Conservation (phyloP, 441 rosid genomes). For the Arabidopsis lyrata region DNA sequence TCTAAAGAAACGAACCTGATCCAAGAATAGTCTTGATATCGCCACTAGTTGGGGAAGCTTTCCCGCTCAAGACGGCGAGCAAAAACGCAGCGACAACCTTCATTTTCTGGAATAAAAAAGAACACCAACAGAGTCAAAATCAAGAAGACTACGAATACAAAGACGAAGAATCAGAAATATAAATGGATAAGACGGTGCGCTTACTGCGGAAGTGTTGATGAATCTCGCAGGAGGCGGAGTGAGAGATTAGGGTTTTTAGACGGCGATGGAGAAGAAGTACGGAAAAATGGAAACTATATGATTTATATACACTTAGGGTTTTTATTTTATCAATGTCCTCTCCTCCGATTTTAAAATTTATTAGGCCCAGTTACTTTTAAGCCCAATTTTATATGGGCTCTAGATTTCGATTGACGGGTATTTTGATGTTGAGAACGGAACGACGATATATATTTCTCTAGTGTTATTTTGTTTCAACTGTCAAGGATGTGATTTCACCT, state of each 20-base stretch:
- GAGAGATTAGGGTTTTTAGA: background rate
- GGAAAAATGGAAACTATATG: background rate
- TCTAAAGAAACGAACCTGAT: constrained; percentile 50
- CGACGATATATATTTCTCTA: too few species aligned
- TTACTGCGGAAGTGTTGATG: background rate
- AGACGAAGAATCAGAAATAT: background rate
- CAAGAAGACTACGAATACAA: background rate
- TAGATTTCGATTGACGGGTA: too few species aligned
- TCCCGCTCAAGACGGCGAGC: constrained; percentile 87
- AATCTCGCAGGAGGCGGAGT: background rate
- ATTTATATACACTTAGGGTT: background rate
- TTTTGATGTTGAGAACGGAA: too few species aligned
- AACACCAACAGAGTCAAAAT: background rate
- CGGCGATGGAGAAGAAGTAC: background rate
- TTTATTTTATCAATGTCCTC: too few species aligned
- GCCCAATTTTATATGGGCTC: too few species aligned
- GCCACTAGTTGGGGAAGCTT: constrained; percentile 62
- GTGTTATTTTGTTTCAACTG: too few species aligned
- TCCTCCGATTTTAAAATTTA: too few species aligned
- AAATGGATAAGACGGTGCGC: background rate
- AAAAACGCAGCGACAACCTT: constrained; percentile 75
- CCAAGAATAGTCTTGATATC: constrained; percentile 70
- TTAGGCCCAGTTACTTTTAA: too few species aligned
- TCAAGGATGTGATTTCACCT: too few species aligned
- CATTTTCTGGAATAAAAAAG: constrained; percentile 39